Evolutionary conservation across 257 asterid species (phyloP), one percentile per base, ranked within the genome.

Genomic region (Rauvolfia tetraphylla): DNA sequence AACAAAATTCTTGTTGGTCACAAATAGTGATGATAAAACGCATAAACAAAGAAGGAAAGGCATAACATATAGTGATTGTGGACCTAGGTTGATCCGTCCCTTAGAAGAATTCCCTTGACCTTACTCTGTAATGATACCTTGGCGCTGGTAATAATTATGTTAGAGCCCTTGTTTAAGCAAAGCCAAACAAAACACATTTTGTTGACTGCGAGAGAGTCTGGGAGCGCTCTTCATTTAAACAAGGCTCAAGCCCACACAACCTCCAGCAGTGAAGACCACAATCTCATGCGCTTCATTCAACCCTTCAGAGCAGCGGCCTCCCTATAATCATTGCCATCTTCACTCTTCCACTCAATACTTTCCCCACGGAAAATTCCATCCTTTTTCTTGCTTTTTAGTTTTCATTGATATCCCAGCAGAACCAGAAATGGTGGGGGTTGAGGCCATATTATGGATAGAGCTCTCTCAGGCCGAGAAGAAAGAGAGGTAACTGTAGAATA

Each of bases 371-470:
- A 63, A 33, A 49, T 74, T 11, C 34, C 53, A 75, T 54, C 78
- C 51, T 18, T 78, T 59, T 81, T 31, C 66, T 77, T 71, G 44
- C 66, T 54, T 78, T 41, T 71, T 23, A 65, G 66, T 79, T 76
- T 81, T 18, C 33, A 38, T 14, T 38, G 23, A 4, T 81, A 34
- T 66, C 72, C 59, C 67, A 46, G 62, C 49, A 78, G 85, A 76
- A 79, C 70, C 82, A 78, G 77, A 80, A 75, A 86, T 89, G 93
- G 87, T 65, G 68, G 84, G 72, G 62, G 72, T 54, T 77, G 33
- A 72, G 44, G 29, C 83, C 88, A 76, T 77, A n/a, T n/a, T n/a
- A 86, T 90, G 97, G 95, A 89, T 83, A 79, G 84, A 83, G 65
- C 76, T 82, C 76, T 76, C 78, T 73, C 83, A 72, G 59, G 63